Evolutionary conservation across 306 rosid species (phyloP).

Genomic region (Sicyos baderoa): DNA sequence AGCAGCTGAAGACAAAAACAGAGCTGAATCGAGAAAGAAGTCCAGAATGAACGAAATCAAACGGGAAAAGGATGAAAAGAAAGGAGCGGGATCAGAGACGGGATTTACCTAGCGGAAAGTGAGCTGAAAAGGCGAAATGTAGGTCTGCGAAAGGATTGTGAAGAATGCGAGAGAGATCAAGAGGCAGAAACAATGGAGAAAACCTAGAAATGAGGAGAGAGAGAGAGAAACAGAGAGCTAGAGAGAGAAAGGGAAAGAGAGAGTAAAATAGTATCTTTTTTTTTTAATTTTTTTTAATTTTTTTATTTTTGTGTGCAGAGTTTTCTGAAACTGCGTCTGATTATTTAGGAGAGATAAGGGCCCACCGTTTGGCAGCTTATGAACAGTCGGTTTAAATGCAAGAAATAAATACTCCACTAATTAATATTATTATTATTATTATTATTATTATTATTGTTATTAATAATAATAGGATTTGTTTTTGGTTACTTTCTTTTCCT

Average conservation of each 20-base stretch:
- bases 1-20: too few species aligned
- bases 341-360: constrained; percentile 17
- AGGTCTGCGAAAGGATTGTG: not conserved
- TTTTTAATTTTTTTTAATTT: too few species aligned
- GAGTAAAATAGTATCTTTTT: constrained; percentile 15
- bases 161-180: constrained; percentile 10
- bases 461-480: not conserved
- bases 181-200: not conserved
- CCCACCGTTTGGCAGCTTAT: constrained; percentile 20
- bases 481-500: too few species aligned
- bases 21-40: not conserved
- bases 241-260: constrained; percentile 8
- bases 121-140: not conserved
- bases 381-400: constrained; percentile 14
- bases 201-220: constrained; percentile 4
- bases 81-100: constrained; percentile 7
- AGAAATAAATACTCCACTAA: not conserved
- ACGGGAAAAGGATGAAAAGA: not conserved
- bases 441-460: not conserved
- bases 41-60: constrained; percentile 21
- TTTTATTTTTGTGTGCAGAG: not conserved
- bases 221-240: not conserved
- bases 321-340: constrained; percentile 17
- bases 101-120: constrained; percentile 10
- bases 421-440: too few species aligned